These are phyloP conservation scores for Metschnikowia drakensbergensis DNA, from an alignment of 805 yeast genomes.

Conservation along the genomic window DNA sequence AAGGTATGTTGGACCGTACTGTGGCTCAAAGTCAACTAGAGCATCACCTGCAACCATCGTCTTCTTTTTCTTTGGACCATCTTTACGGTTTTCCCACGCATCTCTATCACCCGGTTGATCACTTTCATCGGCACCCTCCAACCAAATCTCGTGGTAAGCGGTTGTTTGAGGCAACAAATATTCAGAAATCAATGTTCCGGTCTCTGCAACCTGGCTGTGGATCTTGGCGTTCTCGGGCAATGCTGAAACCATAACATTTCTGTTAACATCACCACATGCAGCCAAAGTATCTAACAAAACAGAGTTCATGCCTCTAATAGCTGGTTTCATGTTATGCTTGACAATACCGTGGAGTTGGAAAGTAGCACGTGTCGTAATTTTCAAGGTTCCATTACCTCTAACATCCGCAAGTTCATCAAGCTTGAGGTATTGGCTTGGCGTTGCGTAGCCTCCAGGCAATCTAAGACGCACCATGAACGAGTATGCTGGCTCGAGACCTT, in stretches of 20 bases:
- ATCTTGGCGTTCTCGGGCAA: conserved; percentile 79
- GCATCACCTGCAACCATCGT: conserved; percentile 84
- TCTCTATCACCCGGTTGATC: conserved; percentile 66
- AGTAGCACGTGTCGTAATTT: conserved; percentile 94
- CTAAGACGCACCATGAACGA: conserved; percentile 97
- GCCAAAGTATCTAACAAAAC: conserved; percentile 91
- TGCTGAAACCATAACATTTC: conserved; percentile 94
- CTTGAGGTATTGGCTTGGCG: conserved; percentile 84
- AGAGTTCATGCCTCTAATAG: conserved; percentile 90
- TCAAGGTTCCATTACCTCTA: conserved; percentile 90
- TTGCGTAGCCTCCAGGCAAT: conserved; percentile 87
- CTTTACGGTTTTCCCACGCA: conserved; percentile 60
- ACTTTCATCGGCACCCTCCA: conserved; percentile 74
- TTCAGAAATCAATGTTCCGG: conserved; percentile 68
- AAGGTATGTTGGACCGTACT: conserved; percentile 79
- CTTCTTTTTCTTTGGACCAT: conserved; percentile 78
- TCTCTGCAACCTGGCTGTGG: conserved; percentile 66
- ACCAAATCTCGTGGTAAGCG: conserved; percentile 96
- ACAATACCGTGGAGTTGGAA: conserved; percentile 94
- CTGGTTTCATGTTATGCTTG: conserved; percentile 82
- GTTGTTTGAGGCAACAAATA: conserved; percentile 85
- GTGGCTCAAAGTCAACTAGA: conserved; percentile 76
- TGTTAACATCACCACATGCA: conserved; percentile 97
- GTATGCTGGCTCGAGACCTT: conserved; percentile 92
- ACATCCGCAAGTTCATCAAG: conserved; percentile 76